Base-by-base conservation (phyloP, 2,329 filamentous ascomycete species). In the Aspergillus floridensis region DNA sequence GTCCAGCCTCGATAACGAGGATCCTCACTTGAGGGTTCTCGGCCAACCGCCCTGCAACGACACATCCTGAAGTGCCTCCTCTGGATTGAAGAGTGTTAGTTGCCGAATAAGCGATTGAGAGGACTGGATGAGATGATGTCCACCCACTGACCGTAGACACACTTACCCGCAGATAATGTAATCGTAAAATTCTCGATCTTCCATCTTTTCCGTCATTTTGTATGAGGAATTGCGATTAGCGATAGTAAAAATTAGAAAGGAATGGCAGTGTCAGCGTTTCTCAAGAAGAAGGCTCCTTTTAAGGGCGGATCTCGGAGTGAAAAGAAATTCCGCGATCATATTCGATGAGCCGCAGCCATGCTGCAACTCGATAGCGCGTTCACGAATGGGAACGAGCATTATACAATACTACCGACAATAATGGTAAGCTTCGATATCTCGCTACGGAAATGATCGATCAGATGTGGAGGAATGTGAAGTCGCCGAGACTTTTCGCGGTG, bases 1-100 rank as follows among this genome's bases (percentile, higher is more conserved):
- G 77, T 1, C 80, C 80, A 14, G 80, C 80, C 66, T 82, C 80
- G n/a, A 82, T 67, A 12, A 82, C 68, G 11, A 81, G 73, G 19
- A 82, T 69, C 4, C 65, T 75, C 5, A 75, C 67, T 56, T 77
- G 70, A 2, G 70, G 69, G 35, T 80, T 76, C 64, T 81, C 79
- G 0, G 79, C 79, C 2, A 82, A 72, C 14, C 80, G 79, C 12
- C 74, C 77, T 22, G 80, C 80, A 35, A 82, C 76, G 1, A 82
- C 80, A 63, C 79, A 81, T 21, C 80, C 80, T 5, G 80, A 73
- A 6, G 80, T 82, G 6, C 80, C 80, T 41, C 79, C 80, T 56
- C 80, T 79, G 29, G 7, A 49, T 21, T 22, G 5, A 47, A 46
- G 16, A 46, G 0, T 19, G 12, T 12, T n/a, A 29, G 16, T 46